Evolutionary conservation across 2,329 filamentous ascomycete genomes (phyloP).

Genomic region (Thyridium curvatum): DNA sequence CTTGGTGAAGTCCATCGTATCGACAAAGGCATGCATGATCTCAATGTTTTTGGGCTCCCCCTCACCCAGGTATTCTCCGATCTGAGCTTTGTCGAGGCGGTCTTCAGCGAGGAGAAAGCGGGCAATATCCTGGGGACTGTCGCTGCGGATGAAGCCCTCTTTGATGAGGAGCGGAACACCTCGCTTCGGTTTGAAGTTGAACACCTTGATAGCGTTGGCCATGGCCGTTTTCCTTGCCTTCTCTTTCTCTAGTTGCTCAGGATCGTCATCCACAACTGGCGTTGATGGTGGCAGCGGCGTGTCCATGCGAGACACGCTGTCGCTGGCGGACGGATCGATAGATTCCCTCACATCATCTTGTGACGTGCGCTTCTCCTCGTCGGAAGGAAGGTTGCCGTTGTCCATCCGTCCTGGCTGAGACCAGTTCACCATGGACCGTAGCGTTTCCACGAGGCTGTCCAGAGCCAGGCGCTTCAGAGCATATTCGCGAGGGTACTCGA

Average conservation of each 20-base stretch:
- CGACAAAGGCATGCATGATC: constrained; percentile 97
- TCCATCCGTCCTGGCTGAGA: constrained; percentile 63
- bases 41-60: constrained; percentile 90
- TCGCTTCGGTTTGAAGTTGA: constrained; percentile 97
- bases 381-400: constrained; percentile 39
- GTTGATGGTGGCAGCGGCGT: constrained; percentile 58
- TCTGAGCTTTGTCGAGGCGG: constrained; percentile 79
- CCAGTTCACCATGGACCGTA: constrained; percentile 91
- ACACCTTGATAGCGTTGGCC: constrained; percentile 80
- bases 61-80: constrained; percentile 92
- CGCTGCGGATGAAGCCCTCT: constrained; percentile 80
- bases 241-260: constrained; percentile 86
- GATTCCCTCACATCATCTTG: constrained; percentile 58
- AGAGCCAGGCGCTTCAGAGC: constrained; percentile 84
- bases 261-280: constrained; percentile 76
- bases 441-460: constrained; percentile 79
- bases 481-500: constrained; percentile 81
- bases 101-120: constrained; percentile 76
- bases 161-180: constrained; percentile 79
- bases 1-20: constrained; percentile 87
- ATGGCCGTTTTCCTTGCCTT: constrained; percentile 92
- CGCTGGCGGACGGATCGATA: constrained; percentile 62
- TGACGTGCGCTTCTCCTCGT: constrained; percentile 47
- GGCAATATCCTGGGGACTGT: constrained; percentile 76
- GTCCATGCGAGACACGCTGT: constrained; percentile 56